Evolutionary conservation across 176 grass and related monocot species (phyloP).

Genomic region (Oryza meridionalis): DNA sequence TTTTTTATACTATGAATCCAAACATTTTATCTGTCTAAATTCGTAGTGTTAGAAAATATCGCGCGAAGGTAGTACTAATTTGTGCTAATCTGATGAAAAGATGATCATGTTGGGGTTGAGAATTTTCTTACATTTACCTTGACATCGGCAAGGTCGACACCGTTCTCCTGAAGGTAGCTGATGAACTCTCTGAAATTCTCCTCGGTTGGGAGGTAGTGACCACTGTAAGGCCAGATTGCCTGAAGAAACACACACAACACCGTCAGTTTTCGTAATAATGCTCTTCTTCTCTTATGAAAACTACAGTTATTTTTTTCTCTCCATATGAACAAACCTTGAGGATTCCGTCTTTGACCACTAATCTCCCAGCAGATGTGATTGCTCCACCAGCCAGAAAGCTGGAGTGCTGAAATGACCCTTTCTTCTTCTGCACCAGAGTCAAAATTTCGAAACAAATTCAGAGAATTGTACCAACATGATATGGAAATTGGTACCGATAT

Average conservation of each 20-base stretch:
- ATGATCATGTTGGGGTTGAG: not conserved
- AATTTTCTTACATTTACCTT: slow-evolving; percentile 52
- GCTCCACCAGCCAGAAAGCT: slow-evolving; percentile 88
- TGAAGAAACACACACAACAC: slow-evolving; percentile 42
- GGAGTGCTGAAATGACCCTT: slow-evolving; percentile 92
- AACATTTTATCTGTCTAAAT: no score
- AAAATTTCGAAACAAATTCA: slow-evolving; percentile 2
- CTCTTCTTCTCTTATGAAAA: not conserved
- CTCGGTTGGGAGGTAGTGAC: slow-evolving; percentile 84
- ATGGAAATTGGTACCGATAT: not conserved
- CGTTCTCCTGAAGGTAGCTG: slow-evolving; percentile 60
- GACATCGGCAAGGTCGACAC: slow-evolving; percentile 58
- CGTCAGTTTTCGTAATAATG: not conserved
- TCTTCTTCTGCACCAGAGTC: slow-evolving; percentile 77
- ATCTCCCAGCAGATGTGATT: slow-evolving; percentile 79
- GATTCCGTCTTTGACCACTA: slow-evolving; percentile 84
- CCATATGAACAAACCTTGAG: slow-evolving; percentile 51
- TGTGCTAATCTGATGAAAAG: not conserved
- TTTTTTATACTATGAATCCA: no score
- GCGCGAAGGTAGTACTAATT: not conserved
- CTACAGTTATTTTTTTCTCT: not conserved
- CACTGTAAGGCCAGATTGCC: slow-evolving; percentile 94
- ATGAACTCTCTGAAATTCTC: slow-evolving; percentile 89
- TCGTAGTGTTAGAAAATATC: no score
- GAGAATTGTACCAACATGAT: not conserved